Evolutionary conservation across 768 basidiomycete genomes (phyloP).

Genomic region (Mycena galericulata): DNA sequence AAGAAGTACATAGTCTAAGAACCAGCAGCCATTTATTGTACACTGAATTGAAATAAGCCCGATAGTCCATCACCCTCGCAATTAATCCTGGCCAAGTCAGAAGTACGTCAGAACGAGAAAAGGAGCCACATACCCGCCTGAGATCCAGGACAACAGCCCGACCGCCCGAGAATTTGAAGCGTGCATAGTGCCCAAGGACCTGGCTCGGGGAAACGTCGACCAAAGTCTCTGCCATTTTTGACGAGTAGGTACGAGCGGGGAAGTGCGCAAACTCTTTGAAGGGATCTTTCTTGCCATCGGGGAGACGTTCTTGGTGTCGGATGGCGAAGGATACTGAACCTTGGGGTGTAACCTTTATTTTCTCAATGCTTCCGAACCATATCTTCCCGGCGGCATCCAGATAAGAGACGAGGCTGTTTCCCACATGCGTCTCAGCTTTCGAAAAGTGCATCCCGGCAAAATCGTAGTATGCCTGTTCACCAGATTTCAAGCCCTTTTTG

Average conservation of each 20-base stretch:
- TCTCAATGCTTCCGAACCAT: conserved; percentile 10
- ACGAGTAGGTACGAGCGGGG: conserved; percentile 8
- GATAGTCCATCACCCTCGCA: neutral
- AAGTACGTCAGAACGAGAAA: neutral
- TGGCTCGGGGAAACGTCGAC: conserved; percentile 1
- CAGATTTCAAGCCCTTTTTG: neutral
- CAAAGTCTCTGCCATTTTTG: neutral
- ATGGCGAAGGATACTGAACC: neutral
- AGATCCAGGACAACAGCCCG: conserved; percentile 3
- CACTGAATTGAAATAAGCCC: too few species aligned
- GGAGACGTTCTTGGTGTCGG: conserved; percentile 4
- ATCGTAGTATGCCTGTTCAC: neutral
- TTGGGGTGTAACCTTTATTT: neutral
- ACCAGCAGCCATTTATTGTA: too few species aligned
- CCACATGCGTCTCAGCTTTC: conserved; percentile 5
- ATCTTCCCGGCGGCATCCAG: neutral
- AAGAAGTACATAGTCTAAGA: too few species aligned
- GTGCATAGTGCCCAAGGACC: conserved; percentile 20
- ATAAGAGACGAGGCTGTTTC: conserved; percentile 17
- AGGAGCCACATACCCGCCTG: neutral
- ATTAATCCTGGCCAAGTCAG: neutral
- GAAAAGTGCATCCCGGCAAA: conserved; percentile 6
- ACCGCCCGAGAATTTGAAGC: conserved; percentile 12
- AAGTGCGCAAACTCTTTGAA: conserved; percentile 15
- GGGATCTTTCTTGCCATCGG: conserved; percentile 10